Evolutionary conservation across 441 rosid species (phyloP), one percentile per base, ranked within the genome.

Genomic region (Arabidopsis lyrata): DNA sequence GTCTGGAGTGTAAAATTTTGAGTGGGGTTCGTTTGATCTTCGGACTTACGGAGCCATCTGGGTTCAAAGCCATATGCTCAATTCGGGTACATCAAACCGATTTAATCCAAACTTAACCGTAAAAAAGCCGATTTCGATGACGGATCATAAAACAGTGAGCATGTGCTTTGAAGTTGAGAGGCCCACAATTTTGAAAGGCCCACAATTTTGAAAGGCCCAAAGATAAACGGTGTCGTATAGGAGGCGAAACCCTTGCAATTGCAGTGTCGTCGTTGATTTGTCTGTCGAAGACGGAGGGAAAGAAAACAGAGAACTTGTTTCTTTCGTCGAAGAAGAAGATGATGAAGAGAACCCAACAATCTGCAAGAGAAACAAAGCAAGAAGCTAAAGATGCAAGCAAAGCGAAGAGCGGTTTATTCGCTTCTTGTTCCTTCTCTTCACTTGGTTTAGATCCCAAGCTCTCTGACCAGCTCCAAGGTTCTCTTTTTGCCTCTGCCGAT

Each of bases 381-480:
- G 60, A 66, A 66, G 38, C 38, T 7, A 59, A 70, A 38, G 73
- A 77, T 66, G 76, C 11, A 49, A 64, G 7, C 76, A 70, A 77
- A 71, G 27, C 22, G 0, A 66, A 66, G 49, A 52, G 58, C 47
- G 54, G 52, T 35, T 45, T 90, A 34, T 94, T 94, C 74, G 87
- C 98, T 11, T 78, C 90, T 0, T 91, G 97, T 67, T 81, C 97
- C 58, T 94, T 94, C 86, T 80, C 95, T 63, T 85, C 86, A 54
- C 95, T 94, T 69, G 98, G 98, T 58, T 85, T 94, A 22, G 87
- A 90, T 55, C 61, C 92, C 58, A 32, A 84, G 41, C 76, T 90
- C n/a, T 87, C 93, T 68, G 83, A 85, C 73, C 86, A 91, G 86
- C 91, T 94, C 70, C 73, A 79, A 81, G 98, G 97, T 91, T 61